Percentiles rank a stretch among this genome's conserved stretches.
phyloP scores from a whole-genome alignment of 2,329 filamentous ascomycete species.

The Lachnellula willkommii region DNA sequence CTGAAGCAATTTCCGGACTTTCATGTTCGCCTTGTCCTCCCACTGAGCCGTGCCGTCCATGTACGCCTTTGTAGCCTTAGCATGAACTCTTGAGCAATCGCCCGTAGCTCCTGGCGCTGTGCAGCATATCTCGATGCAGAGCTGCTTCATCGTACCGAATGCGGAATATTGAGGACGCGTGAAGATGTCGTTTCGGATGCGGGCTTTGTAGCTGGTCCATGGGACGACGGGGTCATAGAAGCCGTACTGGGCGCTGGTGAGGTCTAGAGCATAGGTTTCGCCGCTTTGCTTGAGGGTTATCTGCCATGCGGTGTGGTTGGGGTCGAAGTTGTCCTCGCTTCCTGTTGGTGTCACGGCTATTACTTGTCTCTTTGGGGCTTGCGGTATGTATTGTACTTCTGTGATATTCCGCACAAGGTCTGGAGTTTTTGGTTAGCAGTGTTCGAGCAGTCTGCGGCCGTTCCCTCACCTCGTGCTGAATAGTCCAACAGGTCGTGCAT shows the following conservation, averaged over 20 bases:
- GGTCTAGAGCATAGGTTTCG: constrained; percentile 9
- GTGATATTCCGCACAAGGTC: constrained; percentile 1
- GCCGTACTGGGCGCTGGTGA: constrained; percentile 12
- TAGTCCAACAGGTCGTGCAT: background rate
- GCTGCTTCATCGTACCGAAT: background rate
- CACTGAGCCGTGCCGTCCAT: too few relatives aligned
- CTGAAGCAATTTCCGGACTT: background rate
- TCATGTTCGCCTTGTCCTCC: background rate
- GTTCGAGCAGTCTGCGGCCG: too few relatives aligned
- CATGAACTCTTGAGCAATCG: background rate
- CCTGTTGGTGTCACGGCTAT: background rate
- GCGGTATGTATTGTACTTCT: background rate
- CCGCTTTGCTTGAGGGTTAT: background rate
- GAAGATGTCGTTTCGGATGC: background rate
- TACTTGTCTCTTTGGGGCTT: constrained; percentile 1
- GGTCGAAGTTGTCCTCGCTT: background rate
- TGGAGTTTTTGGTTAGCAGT: background rate
- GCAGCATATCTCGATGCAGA: background rate
- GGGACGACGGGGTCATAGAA: constrained; percentile 7
- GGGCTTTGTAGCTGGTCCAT: background rate
- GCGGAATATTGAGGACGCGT: too few relatives aligned
- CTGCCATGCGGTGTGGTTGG: background rate
- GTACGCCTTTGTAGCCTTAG: too few relatives aligned
- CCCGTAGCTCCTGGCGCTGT: background rate
- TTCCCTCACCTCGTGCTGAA: background rate